A percentile compares a stretch with the other conserved stretches of the same genome.
Evolutionary conservation across 2,329 filamentous ascomycete species (phyloP).

Genomic region (Colletotrichum cereale): DNA sequence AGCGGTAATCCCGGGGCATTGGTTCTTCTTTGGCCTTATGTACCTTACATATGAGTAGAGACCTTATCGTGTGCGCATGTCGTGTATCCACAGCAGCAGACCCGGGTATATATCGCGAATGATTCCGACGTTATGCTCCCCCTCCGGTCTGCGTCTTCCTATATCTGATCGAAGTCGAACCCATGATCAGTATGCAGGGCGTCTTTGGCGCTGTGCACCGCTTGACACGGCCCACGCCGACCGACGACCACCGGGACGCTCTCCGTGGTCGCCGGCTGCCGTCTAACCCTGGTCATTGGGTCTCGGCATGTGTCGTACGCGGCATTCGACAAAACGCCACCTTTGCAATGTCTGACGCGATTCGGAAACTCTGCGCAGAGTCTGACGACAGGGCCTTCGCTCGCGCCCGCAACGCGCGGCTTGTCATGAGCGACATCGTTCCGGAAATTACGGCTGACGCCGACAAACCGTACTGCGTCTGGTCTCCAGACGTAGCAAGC

Average conservation of each 20-base stretch:
- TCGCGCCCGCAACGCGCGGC: conserved; percentile 11
- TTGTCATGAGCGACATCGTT: conserved; percentile 48
- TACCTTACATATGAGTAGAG: too few species aligned
- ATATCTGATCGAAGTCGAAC: background rate
- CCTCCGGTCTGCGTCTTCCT: too few species aligned
- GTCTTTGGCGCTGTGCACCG: background rate
- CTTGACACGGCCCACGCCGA: background rate
- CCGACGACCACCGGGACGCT: background rate
- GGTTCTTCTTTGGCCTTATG: too few species aligned
- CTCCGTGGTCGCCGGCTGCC: background rate
- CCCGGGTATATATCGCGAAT: too few species aligned
- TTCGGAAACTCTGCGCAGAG: background rate
- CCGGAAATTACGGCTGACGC: conserved; percentile 39
- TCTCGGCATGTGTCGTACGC: background rate
- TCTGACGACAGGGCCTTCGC: background rate
- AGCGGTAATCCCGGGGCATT: too few species aligned
- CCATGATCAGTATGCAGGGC: background rate
- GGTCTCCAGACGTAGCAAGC: conserved; percentile 52
- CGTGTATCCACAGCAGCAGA: too few species aligned
- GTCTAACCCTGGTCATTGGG: background rate
- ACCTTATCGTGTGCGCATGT: too few species aligned
- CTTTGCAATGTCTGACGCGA: background rate
- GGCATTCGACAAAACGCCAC: background rate
- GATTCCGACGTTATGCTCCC: too few species aligned
- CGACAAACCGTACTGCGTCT: conserved; percentile 54